phyloP scores from a whole-genome alignment of 139 green algal species.

The Chlorella sorokiniana region DNA sequence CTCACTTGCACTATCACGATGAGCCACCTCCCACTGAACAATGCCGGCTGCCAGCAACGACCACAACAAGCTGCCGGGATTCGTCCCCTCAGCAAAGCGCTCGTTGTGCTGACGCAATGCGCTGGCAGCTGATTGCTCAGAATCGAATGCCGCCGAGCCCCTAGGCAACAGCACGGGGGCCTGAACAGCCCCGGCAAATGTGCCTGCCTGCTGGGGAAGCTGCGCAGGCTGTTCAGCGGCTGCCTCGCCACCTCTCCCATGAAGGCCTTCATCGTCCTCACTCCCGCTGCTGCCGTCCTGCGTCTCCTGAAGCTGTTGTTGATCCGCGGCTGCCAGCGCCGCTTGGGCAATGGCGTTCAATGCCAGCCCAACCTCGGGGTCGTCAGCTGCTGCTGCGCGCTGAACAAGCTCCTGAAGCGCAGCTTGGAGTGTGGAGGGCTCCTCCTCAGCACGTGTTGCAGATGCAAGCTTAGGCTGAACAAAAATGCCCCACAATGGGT shows the following conservation, averaged over 20 bases:
- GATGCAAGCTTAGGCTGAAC: neutral
- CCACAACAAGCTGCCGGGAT: neutral
- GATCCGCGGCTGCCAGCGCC: neutral
- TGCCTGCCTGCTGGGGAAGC: too few species aligned
- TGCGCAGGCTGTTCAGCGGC: too few species aligned
- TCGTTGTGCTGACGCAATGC: slow-evolving; percentile 1
- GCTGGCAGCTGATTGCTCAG: too few species aligned
- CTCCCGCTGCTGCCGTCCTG: neutral
- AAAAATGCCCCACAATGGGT: slow-evolving; percentile 10
- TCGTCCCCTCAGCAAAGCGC: neutral
- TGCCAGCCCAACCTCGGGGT: neutral
- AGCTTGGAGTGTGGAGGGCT: neutral
- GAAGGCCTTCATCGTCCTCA: neutral
- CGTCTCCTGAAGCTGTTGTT: neutral
- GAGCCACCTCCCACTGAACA: slow-evolving; percentile 24
- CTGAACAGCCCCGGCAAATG: too few species aligned
- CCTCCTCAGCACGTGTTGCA: neutral
- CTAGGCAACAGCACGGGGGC: too few species aligned
- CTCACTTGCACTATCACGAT: slow-evolving; percentile 3
- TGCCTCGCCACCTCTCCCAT: neutral
- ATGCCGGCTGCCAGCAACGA: slow-evolving; percentile 24
- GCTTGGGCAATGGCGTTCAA: neutral
- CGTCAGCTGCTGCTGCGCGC: neutral
- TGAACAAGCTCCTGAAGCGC: neutral
- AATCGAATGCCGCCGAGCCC: too few species aligned